Evolutionary conservation across 2,329 filamentous ascomycete genomes (phyloP).

Genomic region (Neoascochyta sp.): DNA sequence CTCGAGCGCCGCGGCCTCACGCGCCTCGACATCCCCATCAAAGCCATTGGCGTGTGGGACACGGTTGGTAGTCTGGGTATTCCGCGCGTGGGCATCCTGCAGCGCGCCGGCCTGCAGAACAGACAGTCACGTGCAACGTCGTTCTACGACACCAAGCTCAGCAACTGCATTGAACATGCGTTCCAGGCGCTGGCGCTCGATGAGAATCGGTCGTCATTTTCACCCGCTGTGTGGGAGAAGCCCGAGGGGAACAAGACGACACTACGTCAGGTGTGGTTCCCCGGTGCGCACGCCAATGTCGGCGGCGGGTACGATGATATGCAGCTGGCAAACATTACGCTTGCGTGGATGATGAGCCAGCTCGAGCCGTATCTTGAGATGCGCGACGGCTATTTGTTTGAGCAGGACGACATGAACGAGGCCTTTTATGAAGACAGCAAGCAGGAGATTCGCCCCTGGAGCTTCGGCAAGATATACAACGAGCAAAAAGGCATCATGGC

Average conservation of each 20-base stretch:
- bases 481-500: conserved; percentile 47
- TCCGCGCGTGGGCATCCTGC: conserved; percentile 44
- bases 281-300: conserved; percentile 52
- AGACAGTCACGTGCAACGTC: conserved; percentile 38
- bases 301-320: conserved; percentile 47
- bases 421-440: conserved; percentile 43
- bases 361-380: conserved; percentile 48
- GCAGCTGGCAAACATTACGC: conserved; percentile 50
- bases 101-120: conserved; percentile 34
- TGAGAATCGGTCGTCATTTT: conserved; percentile 50
- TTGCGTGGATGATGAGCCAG: conserved; percentile 58
- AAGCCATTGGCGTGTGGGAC: conserved; percentile 49
- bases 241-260: conserved; percentile 43
- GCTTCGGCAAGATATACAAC: conserved; percentile 46
- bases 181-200: conserved; percentile 56
- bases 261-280: conserved; percentile 55
- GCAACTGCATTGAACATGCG: conserved; percentile 48
- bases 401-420: conserved; percentile 46
- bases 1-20: conserved; percentile 36
- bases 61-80: conserved; percentile 48
- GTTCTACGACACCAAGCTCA: conserved; percentile 49
- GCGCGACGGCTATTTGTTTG: conserved; percentile 46
- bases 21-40: conserved; percentile 39
- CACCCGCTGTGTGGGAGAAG: conserved; percentile 53
- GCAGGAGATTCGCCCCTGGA: conserved; percentile 47